These are phyloP conservation scores for Amylostereum chailletii DNA, from an alignment of 1,284 basidiomycete genomes.

Conservation along the genomic window DNA sequence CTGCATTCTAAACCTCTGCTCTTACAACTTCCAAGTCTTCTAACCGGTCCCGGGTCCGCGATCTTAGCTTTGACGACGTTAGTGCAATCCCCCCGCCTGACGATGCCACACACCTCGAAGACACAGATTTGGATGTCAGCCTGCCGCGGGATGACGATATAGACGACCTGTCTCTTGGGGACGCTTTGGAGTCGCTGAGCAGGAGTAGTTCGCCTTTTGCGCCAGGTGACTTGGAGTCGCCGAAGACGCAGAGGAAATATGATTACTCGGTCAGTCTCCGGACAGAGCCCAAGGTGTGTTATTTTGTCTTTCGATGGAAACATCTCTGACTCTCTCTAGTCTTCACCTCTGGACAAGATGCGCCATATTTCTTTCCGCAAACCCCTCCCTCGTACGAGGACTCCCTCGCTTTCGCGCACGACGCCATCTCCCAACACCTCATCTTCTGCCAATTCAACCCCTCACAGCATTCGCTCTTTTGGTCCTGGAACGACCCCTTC, in stretches of 20 bases:
- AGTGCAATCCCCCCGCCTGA: constrained; percentile 9
- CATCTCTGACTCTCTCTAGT: constrained; percentile 49
- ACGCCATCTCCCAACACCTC: constrained; percentile 54
- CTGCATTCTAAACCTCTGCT: constrained; percentile 28
- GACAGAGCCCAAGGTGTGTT: neutral
- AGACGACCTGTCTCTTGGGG: constrained; percentile 41
- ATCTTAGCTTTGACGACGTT: constrained; percentile 14
- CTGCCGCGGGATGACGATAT: constrained; percentile 25
- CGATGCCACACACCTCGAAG: constrained; percentile 1
- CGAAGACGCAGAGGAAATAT: neutral
- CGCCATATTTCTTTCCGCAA: constrained; percentile 55
- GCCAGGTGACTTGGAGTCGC: neutral
- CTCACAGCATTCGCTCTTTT: constrained; percentile 42
- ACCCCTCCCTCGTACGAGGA: constrained; percentile 48
- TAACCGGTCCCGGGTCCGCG: constrained; percentile 10
- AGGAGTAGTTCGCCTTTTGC: neutral
- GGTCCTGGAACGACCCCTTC: constrained; percentile 16
- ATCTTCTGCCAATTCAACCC: constrained; percentile 52
- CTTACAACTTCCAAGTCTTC: constrained; percentile 6
- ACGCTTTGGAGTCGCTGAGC: constrained; percentile 22
- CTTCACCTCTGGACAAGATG: constrained; percentile 57
- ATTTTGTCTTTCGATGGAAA: neutral
- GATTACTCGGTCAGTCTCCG: neutral
- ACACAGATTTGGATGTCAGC: constrained; percentile 2
- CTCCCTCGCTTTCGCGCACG: constrained; percentile 62